Percentiles rank a stretch among this genome's conserved stretches.
phyloP scores from a whole-genome alignment of 345 rosid genomes.

The Murraya koenigii region DNA sequence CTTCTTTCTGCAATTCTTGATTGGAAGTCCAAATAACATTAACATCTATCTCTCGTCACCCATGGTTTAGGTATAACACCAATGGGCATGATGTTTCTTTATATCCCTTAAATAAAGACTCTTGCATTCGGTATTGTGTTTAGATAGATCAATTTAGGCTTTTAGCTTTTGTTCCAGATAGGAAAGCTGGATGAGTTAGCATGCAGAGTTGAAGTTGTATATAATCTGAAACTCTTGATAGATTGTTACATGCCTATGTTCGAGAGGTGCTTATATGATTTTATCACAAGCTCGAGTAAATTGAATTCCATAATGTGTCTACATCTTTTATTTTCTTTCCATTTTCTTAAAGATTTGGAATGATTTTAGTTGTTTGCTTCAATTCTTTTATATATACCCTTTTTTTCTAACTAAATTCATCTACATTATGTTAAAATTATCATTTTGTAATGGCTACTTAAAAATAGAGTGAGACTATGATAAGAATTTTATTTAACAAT shows the following conservation, averaged over 20 bases:
- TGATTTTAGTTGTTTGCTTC: too few relatives aligned
- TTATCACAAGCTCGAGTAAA: background rate
- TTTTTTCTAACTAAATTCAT: too few relatives aligned
- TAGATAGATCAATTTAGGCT: background rate
- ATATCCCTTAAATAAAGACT: background rate
- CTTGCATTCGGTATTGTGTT: background rate
- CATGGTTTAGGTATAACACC: background rate
- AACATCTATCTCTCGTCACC: background rate
- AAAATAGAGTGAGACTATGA: too few relatives aligned
- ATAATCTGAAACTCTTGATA: background rate
- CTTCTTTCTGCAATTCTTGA: conserved; percentile 63
- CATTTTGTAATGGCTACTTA: too few relatives aligned
- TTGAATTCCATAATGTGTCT: too few relatives aligned
- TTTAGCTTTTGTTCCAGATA: background rate
- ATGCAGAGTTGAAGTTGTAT: background rate
- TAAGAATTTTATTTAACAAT: too few relatives aligned
- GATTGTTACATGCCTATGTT: background rate
- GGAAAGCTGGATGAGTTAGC: background rate
- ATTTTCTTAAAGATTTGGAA: too few relatives aligned
- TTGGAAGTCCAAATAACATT: conserved; percentile 52
- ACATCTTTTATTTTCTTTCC: too few relatives aligned
- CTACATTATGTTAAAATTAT: too few relatives aligned
- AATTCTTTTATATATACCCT: too few relatives aligned
- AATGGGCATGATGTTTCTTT: background rate
- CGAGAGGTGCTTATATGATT: background rate